Base-by-base conservation (phyloP, 2,329 filamentous ascomycete genomes). In the Oidium heveae region DNA sequence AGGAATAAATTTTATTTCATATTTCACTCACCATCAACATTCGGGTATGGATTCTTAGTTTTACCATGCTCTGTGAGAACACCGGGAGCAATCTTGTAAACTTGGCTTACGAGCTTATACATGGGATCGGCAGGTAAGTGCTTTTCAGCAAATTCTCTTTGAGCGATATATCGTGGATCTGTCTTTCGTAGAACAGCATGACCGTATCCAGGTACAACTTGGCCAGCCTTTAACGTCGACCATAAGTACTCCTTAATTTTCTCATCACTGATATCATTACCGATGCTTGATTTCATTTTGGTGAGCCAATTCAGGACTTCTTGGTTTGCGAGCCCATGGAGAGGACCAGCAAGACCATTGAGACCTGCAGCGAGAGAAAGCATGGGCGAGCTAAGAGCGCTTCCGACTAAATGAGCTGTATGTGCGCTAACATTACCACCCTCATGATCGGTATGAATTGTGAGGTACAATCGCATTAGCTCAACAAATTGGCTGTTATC, bases 381-480 rank as follows among this genome's bases (percentile, higher is more conserved):
- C 77, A 91, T 96, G 5, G 89, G 86, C 63, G 96, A 91, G 64
- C 84, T 91, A 55, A 98, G 79, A 20, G 91, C 91, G 62, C 85
- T 93, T 54, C 91, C 91, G 55, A 98, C 91, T 41, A 98, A 74
- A 68, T 98, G 91, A 8, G 91, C 96, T 32, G 91, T 72, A 67
- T 98, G 91, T 0, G 91, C 91, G 41, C 88, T 95, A 58, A 98
- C 91, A 63, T 98, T 98, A 56, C 91, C 91, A 58, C 91, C 91
- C 70, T 98, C 91, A 71, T 98, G 91, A 69, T 98, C 91, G 59
- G 91, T 91, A 69, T 98, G 91, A 5, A 98, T 82, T 52, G 91
- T 89, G 24, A 98, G 80, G 70, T 98, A 98, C 34, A 98, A 73
- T 62, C 91, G 80, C 58, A 98, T 76, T 20, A 98, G 75, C 64